Evolutionary conservation across 192 early-diverging fungal species (phyloP), one percentile per base, ranked within the genome.

Genomic region (Coemansia sp.): DNA sequence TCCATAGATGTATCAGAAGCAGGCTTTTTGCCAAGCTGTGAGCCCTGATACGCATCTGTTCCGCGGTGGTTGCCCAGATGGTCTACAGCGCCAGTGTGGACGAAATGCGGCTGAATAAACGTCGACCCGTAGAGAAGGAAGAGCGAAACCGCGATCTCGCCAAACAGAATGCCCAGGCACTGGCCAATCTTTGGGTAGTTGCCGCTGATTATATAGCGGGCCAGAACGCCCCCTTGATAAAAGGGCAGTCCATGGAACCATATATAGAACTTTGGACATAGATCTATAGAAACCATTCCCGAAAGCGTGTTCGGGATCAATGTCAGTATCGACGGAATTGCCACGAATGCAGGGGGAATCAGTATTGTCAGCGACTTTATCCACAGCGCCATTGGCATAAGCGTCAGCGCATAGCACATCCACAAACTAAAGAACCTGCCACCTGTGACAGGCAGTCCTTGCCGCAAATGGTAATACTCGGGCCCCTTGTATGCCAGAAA

Each of bases 231-330:
- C 30, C 75, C 84, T 13, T 85, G 81, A 58, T 71, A 78, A 55
- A 85, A 85, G 4, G 84, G 84, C 71, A 76, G 58, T 11, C 78
- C 78, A 27, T 85, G 78, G 34, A 79, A 64, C 36, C 80, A 74
- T 23, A 72, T 72, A 55, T 74, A 85, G 70, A 85, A 83, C n/a
- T 28, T 39, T 3, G 83, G 78, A 29, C 77, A 78, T 55, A 79
- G 49, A 34, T 85, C 83, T 11, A 75, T 39, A 1, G 78, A 65
- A 9, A 62, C 55, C 30, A 85, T 66, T 1, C 73, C 67, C 11
- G 74, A 71, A 63, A 85, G 65, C n/a, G 75, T 60, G n/a, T 82
- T 85, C 34, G 70, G 60, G 2, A 72, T 42, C 27, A 78, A 53
- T 2, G 75, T 78, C 46, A 64, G 55, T 49, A 78, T 55, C 14